Evolutionary conservation across 73 alveolate species (phyloP), one percentile per base, ranked within the genome.

Genomic region (Stentor roeselii): DNA sequence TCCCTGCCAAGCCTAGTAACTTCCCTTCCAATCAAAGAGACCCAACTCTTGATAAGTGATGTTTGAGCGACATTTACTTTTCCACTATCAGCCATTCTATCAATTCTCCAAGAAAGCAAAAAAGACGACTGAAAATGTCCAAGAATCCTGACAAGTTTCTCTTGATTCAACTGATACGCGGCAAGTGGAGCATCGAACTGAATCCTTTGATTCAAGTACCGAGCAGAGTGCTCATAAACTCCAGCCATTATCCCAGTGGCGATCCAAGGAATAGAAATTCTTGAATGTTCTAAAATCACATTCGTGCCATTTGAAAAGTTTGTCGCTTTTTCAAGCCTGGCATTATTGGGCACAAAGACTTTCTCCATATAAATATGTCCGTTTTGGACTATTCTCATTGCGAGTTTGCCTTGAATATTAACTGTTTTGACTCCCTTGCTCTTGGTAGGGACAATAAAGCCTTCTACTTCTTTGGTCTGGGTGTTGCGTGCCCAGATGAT

Each of bases 251-350:
- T 82, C 27, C 98, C 98, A 34, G 93, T 60, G 0, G 96, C 95
- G 11, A 84, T 84, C 96, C 96, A 95, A 39, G 96, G 87, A 14
- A 95, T 93, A 37, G 60, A 36, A 0, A 95, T 88, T 75, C 98
- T 90, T 11, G 97, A 90, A 78, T 88, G 94, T 83, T 82, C 82
- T 2, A 95, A 86, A 36, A 91, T 82, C 38, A 39, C 84, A 59
- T 93, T 91, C 41, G 96, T 90, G 31, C 98, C 98, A 80, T 89
- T 82, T 35, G 80, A 91, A 85, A 95, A 95, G 80, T 85, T 89
- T 27, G 85, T 84, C 0, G 91, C 93, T 41, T 94, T 88, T 27
- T 76, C 90, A 3, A 91, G 87, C 86, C 91, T 84, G 6, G 37
- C 74, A 30, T 67, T 27, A 60, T 78, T 89, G 3, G 96, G 92